Evolutionary conservation across 2,329 filamentous ascomycete species (phyloP).

Genomic region (Hypoxylon sp.): DNA sequence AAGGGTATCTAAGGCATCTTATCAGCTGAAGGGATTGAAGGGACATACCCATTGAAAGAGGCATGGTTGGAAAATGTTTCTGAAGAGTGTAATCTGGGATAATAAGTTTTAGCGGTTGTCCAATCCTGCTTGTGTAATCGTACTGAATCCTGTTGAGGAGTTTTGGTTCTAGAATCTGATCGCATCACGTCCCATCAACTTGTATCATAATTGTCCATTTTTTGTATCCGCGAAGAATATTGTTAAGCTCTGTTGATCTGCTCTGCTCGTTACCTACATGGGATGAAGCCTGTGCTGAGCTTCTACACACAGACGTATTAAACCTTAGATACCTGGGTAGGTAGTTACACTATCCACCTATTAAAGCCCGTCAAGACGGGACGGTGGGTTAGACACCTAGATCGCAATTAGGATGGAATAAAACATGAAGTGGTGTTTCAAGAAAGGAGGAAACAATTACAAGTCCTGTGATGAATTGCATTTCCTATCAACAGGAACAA

Average conservation of each 20-base stretch:
- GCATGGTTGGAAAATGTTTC: background rate
- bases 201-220: too few relatives aligned
- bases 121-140: too few relatives aligned
- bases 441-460: conserved; percentile 3
- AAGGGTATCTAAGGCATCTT: conserved; percentile 9
- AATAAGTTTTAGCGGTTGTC: too few relatives aligned
- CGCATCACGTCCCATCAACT: too few relatives aligned
- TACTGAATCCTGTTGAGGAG: too few relatives aligned
- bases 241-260: too few relatives aligned
- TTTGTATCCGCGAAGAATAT: too few relatives aligned
- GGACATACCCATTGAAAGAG: background rate
- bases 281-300: background rate
- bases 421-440: too few relatives aligned
- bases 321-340: conserved; percentile 1
- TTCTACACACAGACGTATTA: background rate
- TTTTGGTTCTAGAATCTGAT: too few relatives aligned
- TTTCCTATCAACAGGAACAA: background rate
- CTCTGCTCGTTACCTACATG: too few relatives aligned
- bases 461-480: background rate
- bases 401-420: too few relatives aligned
- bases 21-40: background rate
- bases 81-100: background rate
- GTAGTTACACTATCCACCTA: conserved; percentile 17
- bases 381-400: too few relatives aligned
- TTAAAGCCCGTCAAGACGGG: background rate